A percentile compares a stretch with the other conserved stretches of the same genome.
Conservation (phyloP, 371 early-diverging fungal genomes). For the Ordospora colligata region DNA sequence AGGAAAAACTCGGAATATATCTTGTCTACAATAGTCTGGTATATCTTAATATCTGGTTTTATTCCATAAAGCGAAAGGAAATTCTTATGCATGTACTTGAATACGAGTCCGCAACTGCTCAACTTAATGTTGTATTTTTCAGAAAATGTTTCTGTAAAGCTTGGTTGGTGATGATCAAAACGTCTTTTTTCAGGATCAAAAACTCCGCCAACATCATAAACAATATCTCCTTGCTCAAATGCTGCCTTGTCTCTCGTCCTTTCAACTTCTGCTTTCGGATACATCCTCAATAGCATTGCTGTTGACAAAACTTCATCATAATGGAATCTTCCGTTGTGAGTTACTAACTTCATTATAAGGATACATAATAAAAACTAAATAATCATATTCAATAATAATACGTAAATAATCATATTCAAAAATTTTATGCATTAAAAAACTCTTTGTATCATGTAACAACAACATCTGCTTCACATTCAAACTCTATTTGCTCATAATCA, state of each 20-base stretch:
- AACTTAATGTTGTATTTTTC: constrained; percentile 69
- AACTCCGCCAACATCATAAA: constrained; percentile 90
- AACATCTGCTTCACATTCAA: not conserved
- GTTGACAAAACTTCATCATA: constrained; percentile 84
- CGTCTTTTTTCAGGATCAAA: constrained; percentile 70
- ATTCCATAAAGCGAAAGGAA: constrained; percentile 9
- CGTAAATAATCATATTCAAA: not conserved
- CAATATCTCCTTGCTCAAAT: constrained; percentile 71
- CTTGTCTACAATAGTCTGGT: constrained; percentile 33
- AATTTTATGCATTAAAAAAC: constrained; percentile 36
- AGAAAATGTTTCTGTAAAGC: constrained; percentile 76
- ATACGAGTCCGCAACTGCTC: constrained; percentile 77
- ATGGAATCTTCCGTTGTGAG: constrained; percentile 60
- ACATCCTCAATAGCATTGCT: constrained; percentile 67
- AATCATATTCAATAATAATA: not conserved
- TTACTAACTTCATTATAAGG: constrained; percentile 39
- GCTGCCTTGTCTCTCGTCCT: constrained; percentile 75
- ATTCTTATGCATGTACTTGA: constrained; percentile 64
- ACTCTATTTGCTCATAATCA: not conserved
- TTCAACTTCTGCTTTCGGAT: constrained; percentile 62
- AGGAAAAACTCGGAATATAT: constrained; percentile 53
- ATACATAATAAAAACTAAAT: not conserved
- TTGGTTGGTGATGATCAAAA: constrained; percentile 93
- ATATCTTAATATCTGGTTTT: not conserved
- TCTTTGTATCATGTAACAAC: not conserved